Evolutionary conservation across 2,329 filamentous ascomycete species (phyloP).

Genomic region (Penicillium hordei): DNA sequence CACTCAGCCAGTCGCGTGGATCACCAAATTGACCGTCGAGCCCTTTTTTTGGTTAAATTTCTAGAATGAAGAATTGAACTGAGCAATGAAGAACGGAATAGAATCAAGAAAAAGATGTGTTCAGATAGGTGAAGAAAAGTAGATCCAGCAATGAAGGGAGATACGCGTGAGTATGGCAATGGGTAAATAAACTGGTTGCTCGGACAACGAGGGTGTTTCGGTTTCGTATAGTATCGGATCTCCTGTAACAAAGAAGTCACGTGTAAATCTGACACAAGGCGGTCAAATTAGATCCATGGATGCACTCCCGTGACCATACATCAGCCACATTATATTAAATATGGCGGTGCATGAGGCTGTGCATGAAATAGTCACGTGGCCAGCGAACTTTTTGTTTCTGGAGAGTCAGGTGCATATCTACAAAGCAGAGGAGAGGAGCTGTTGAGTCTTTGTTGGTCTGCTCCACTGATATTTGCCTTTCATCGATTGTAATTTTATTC

Average conservation of each 20-base stretch:
- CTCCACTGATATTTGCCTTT: conserved; percentile 6
- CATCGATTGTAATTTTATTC: not conserved
- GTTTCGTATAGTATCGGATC: not conserved
- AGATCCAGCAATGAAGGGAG: conserved; percentile 29
- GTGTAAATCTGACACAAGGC: not conserved
- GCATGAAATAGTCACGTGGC: conserved; percentile 13
- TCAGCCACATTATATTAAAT: not conserved
- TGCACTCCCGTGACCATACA: not conserved
- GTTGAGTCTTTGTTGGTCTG: conserved; percentile 1
- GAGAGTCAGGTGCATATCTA: conserved; percentile 2
- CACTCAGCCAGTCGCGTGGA: conserved; percentile 39
- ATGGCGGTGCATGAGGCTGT: conserved; percentile 12
- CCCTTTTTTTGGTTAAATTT: not conserved
- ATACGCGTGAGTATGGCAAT: conserved; percentile 19
- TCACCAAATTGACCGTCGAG: conserved; percentile 20
- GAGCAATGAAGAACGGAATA: conserved; percentile 6
- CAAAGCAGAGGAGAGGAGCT: conserved; percentile 7
- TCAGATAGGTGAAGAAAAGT: conserved; percentile 7
- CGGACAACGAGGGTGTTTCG: conserved; percentile 50
- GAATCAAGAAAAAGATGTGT: conserved; percentile 10
- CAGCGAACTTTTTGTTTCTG: conserved; percentile 25
- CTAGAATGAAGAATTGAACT: not conserved
- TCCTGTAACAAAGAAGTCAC: conserved; percentile 3
- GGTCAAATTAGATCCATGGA: not conserved
- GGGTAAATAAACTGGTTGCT: conserved; percentile 35